Conservation (phyloP, 495 filamentous ascomycete species). For the Filosporella fistucella region DNA sequence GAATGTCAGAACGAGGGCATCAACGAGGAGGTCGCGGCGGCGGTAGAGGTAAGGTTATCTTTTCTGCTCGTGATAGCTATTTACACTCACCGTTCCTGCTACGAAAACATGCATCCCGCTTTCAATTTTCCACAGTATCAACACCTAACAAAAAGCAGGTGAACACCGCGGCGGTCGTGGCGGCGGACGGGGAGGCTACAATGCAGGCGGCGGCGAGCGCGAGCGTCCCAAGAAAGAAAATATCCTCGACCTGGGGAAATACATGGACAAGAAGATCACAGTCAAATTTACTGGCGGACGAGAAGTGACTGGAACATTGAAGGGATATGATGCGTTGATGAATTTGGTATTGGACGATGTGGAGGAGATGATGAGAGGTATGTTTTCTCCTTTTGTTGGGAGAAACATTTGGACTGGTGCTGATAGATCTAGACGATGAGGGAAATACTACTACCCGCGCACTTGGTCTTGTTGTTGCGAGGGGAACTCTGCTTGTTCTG, state of each 20-base stretch:
- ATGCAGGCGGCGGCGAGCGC: slow-evolving; percentile 35
- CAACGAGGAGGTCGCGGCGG: slow-evolving; percentile 21
- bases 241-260: slow-evolving; percentile 90
- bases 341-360: slow-evolving; percentile 95
- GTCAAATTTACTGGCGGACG: slow-evolving; percentile 96
- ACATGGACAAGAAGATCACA: slow-evolving; percentile 89
- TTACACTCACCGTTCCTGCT: too few relatives aligned
- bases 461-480: slow-evolving; percentile 85
- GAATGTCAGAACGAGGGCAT: slow-evolving; percentile 20
- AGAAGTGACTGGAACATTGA: slow-evolving; percentile 85
- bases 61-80: too few relatives aligned
- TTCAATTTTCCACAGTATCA: too few relatives aligned
- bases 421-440: slow-evolving; percentile 65
- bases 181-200: slow-evolving; percentile 28
- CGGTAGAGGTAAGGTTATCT: slow-evolving; percentile 10
- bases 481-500: slow-evolving; percentile 86
- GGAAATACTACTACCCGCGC: slow-evolving; percentile 80
- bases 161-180: slow-evolving; percentile 51
- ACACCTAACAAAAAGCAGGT: too few relatives aligned
- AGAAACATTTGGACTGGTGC: not conserved
- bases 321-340: slow-evolving; percentile 96
- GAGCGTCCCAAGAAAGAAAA: slow-evolving; percentile 96
- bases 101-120: too few relatives aligned
- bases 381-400: slow-evolving; percentile 12
- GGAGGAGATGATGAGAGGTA: slow-evolving; percentile 83